Conservation (phyloP, 257 asterid species). For the Cordia subcordata region DNA sequence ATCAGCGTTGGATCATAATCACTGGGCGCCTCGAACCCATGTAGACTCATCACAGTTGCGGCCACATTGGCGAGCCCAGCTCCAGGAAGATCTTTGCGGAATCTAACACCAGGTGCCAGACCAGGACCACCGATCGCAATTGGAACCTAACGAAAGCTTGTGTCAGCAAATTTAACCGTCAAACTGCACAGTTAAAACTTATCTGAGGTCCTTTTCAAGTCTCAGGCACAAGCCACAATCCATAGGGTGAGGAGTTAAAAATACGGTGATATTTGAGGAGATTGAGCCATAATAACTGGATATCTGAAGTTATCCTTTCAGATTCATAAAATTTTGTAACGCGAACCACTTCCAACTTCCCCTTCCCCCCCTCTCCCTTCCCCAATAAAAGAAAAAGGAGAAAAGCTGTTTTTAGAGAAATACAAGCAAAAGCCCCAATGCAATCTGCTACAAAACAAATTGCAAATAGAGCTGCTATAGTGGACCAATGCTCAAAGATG, state of each 20-base stretch:
- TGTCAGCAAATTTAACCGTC: neutral
- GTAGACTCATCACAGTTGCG: slow-evolving; percentile 87
- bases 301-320: too few species aligned
- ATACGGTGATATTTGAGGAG: too few species aligned
- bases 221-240: neutral
- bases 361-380: too few species aligned
- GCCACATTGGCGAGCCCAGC: slow-evolving; percentile 97
- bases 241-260: too few species aligned
- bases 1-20: slow-evolving; percentile 92
- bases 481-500: too few species aligned
- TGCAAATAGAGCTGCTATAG: neutral
- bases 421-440: too few species aligned
- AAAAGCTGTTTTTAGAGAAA: too few species aligned
- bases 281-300: too few species aligned
- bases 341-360: too few species aligned
- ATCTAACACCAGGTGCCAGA: slow-evolving; percentile 61
- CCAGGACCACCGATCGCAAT: slow-evolving; percentile 98
- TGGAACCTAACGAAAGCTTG: slow-evolving; percentile 53
- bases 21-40: slow-evolving; percentile 74
- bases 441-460: too few species aligned
- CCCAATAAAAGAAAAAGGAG: too few species aligned
- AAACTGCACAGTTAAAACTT: neutral
- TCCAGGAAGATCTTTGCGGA: slow-evolving; percentile 67
- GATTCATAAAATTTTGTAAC: too few species aligned
- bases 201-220: neutral